Evolutionary conservation across 2,329 filamentous ascomycete genomes (phyloP).

Genomic region (Colletotrichum eleusines): DNA sequence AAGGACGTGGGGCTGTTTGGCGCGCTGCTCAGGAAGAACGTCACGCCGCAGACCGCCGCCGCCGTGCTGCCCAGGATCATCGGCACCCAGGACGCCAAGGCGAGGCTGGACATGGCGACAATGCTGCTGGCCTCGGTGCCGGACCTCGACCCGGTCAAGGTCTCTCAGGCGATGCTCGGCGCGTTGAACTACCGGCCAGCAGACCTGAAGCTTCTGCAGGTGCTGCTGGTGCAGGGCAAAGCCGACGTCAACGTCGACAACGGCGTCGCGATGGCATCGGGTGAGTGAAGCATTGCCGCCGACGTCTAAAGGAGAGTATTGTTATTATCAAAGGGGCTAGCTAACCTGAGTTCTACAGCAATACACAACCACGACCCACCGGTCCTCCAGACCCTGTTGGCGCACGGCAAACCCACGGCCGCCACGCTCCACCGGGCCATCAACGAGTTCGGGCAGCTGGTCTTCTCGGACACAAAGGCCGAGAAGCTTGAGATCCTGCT

Average conservation of each 20-base stretch:
- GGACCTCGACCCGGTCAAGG: constrained; percentile 55
- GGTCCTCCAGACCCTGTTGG: constrained; percentile 61
- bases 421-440: constrained; percentile 60
- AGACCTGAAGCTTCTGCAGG: constrained; percentile 62
- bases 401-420: constrained; percentile 58
- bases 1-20: constrained; percentile 61
- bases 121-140: constrained; percentile 62
- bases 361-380: constrained; percentile 59
- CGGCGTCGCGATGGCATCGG: constrained; percentile 57
- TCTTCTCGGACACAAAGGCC: constrained; percentile 60
- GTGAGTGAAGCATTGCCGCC: constrained; percentile 48
- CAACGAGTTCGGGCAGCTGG: constrained; percentile 56
- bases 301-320: no score
- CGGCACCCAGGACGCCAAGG: constrained; percentile 55
- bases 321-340: no score
- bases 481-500: constrained; percentile 64
- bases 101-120: constrained; percentile 60
- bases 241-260: constrained; percentile 65
- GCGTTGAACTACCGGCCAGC: constrained; percentile 59
- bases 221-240: constrained; percentile 63
- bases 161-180: constrained; percentile 57
- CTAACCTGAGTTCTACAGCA: constrained; percentile 52
- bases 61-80: constrained; percentile 63
- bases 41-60: constrained; percentile 60
- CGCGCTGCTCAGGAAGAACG: constrained; percentile 58